Base-by-base conservation (phyloP, 225 moss, liverwort and hornwort species). In the Climacium dendroides region DNA sequence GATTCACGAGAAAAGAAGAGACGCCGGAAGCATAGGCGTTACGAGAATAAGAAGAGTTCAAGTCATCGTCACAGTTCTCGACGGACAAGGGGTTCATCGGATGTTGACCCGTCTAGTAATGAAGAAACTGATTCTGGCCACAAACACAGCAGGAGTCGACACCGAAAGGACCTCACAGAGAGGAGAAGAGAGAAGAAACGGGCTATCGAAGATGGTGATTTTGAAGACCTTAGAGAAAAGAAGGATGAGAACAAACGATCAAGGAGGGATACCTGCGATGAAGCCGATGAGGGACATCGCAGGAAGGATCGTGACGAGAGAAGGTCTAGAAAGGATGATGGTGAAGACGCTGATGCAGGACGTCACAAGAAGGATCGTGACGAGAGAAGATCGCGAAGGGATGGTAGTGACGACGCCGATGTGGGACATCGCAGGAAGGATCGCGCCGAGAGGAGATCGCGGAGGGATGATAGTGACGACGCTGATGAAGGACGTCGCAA, bases 1-100 rank as follows among this genome's bases (percentile, higher is more conserved):
- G 90, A 90, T 85, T 90, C 87, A 32, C 65, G 72, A 28, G 86
- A 90, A 67, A 90, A 90, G 83, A 94, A 91, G 84, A 90, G 67
- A 67, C 87, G 53, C 63, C 89, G 79, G 55, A 94, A 91, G 91
- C 85, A 85, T 39, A 90, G 77, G 85, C 86, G 58, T 82, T 88
- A 88, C 23, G 86, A 86, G 41, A 88, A 89, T 79, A 90, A 67
- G 74, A 91, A 85, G 89, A 88, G 70, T 73, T 86, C 91, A 25
- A 87, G 91, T 74, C 77, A 86, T 53, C 89, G 80, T 48, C 86
- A 90, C 37, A 88, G 82, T 48, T 91, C 91, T 61, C 90, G 83
- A 82, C 88, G 89, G 78, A 87, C 58, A 17, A 90, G 64, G 90
- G 87, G 62, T 58, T 74, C 59, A 79, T 86, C 85, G 58, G 92